Evolutionary conservation across 495 filamentous ascomycete species (phyloP), one percentile per base, ranked within the genome.

Genomic region (Cladorrhinum samala): DNA sequence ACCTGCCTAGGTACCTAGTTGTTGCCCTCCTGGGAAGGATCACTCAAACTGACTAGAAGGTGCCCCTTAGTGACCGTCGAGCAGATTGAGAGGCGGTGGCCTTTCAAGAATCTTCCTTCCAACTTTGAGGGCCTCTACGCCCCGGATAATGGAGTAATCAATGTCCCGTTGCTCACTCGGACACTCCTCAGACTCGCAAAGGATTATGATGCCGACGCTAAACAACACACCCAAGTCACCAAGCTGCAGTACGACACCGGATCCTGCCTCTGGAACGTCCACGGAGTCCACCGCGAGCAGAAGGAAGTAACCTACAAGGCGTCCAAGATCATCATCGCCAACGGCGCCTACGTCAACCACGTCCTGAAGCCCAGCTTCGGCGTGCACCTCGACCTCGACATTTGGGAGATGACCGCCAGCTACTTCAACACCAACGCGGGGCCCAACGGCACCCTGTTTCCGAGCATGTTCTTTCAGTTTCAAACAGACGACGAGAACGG

Each of bases 401-500:
- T 60, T 43, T 60, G 57, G 57, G 57, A 60, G 19, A 57, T 57
- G 43, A 44, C 46, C 21, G 39, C 57, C 4, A 58, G 24, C 23
- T 57, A 57, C 49, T 60, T 57, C 38, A 57, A 48, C 54, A 36
- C 43, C 18, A 60, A 57, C 17, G 21, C 57, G 9, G 57, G 57
- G 16, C 57, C 49, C 18, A 53, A 42, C 21, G 54, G 57, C 25
- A 53, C 54, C 25, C 30, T 56, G 24, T 60, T 60, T 47, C 57
- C 54, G 6, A 56, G 48, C 30, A 60, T 60, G 57, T 60, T 48
- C 55, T 57, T 60, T 38, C 57, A 60, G 37, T 60, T 60, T 17
- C n/a, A n/a, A n/a, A 54, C 54, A n/a, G 16, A 47, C 11, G 48
- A 57, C 33, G 45, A 53, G 24, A 47, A 46, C 48, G 16, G 25